A percentile compares a stretch with the other conserved stretches of the same genome.
These are phyloP conservation scores for Theileria sp. DNA, from an alignment of 169 alveolate genomes.

Conservation along the genomic window DNA sequence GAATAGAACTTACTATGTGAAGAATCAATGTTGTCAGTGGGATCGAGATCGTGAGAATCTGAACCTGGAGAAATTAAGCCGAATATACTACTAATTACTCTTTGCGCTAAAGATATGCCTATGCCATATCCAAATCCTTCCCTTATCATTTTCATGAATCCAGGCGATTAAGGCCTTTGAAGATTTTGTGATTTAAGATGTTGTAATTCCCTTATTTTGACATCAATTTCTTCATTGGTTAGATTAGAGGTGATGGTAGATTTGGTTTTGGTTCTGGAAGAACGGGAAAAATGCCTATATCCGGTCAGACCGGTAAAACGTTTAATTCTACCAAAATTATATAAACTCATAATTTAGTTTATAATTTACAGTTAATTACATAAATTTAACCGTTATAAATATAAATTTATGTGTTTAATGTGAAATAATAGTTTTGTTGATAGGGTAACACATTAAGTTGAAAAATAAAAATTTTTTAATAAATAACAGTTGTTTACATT, in stretches of 20 bases:
- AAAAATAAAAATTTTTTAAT: too few species aligned
- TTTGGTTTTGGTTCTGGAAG: constrained; percentile 7
- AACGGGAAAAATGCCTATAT: constrained; percentile 17
- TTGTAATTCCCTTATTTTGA: constrained; percentile 44
- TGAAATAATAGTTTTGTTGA: background rate
- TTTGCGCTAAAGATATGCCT: constrained; percentile 55
- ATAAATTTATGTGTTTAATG: too few species aligned
- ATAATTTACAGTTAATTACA: too few species aligned
- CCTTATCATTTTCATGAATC: constrained; percentile 31
- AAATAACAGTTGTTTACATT: background rate
- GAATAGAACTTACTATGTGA: background rate
- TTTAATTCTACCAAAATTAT: background rate
- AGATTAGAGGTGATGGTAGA: background rate
- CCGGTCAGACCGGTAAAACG: background rate
- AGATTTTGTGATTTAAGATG: constrained; percentile 1
- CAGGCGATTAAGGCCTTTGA: constrained; percentile 27
- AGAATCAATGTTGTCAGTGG: background rate
- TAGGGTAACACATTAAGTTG: background rate
- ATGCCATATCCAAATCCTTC: constrained; percentile 56
- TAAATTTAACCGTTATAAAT: too few species aligned
- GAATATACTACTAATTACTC: constrained; percentile 55
- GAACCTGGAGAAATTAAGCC: constrained; percentile 19
- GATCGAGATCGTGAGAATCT: background rate
- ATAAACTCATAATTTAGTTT: background rate
- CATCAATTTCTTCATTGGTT: constrained; percentile 29